Evolutionary conservation across 805 yeast species (phyloP).

Genomic region (Metschnikowia matae): DNA sequence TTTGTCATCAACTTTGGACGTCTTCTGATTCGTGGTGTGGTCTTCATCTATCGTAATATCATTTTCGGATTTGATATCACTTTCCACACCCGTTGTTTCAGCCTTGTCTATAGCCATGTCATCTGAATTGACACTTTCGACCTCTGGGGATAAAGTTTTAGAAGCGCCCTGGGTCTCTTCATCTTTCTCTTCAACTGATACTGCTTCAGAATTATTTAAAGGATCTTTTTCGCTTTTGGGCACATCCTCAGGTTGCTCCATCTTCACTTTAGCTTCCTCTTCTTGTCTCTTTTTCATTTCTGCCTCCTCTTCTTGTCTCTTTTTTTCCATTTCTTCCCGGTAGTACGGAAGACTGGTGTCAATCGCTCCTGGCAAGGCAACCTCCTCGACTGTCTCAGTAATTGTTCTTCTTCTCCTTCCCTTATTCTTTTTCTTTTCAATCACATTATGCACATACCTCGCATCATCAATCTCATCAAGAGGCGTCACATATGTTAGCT

Average conservation of each 20-base stretch:
- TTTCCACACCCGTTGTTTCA: not conserved
- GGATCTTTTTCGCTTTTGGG: not conserved
- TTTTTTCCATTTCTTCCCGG: constrained; percentile 23
- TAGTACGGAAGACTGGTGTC: constrained; percentile 25
- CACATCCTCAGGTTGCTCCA: not conserved
- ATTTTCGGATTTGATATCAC: not conserved
- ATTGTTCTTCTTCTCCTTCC: constrained; percentile 41
- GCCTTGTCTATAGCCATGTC: not conserved
- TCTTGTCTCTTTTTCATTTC: constrained; percentile 6
- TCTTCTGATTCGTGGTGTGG: not conserved
- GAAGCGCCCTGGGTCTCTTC: not conserved
- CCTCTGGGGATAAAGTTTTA: not conserved
- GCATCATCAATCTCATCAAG: constrained; percentile 55
- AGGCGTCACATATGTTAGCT: constrained; percentile 55
- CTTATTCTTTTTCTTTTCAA: constrained; percentile 31
- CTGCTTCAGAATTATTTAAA: not conserved
- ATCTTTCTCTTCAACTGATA: not conserved
- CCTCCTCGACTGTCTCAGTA: constrained; percentile 22
- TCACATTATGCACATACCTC: constrained; percentile 36
- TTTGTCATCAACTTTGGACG: not conserved
- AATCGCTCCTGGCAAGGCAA: constrained; percentile 31
- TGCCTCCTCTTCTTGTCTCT: constrained; percentile 21
- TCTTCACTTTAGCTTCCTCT: not conserved
- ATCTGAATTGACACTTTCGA: not conserved
- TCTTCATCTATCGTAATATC: not conserved